Evolutionary conservation across 305 asterid genomes (phyloP).

Genomic region (Stenogyne calaminthoides): DNA sequence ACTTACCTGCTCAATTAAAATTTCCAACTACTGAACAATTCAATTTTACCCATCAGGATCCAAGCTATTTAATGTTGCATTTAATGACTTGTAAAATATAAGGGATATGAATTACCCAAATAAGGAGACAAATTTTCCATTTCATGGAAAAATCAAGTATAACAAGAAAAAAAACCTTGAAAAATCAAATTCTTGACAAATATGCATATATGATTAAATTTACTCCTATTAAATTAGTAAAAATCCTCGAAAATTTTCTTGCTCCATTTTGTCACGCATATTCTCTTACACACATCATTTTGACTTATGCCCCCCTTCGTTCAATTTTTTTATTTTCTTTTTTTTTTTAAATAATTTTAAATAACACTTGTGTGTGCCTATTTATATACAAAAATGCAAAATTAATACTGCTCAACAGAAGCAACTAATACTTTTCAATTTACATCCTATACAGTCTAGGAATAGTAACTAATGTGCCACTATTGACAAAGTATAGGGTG

Average conservation of each 20-base stretch:
- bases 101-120: not conserved
- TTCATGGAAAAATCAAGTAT: not conserved
- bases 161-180: not conserved
- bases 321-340: too few relatives aligned
- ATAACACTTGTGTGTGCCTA: too few relatives aligned
- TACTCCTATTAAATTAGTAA: not conserved
- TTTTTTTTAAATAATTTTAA: too few relatives aligned
- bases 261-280: not conserved
- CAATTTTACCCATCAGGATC: not conserved
- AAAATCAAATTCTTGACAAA: not conserved
- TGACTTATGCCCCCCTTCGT: not conserved
- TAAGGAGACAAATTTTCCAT: not conserved
- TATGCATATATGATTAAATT: not conserved
- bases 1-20: not conserved
- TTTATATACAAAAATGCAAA: too few relatives aligned
- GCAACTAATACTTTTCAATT: too few relatives aligned
- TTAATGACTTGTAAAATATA: not conserved
- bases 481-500: too few relatives aligned
- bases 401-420: too few relatives aligned
- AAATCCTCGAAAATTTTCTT: not conserved
- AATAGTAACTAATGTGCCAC: too few relatives aligned
- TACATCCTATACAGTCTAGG: too few relatives aligned
- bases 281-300: not conserved
- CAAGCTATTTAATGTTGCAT: not conserved
- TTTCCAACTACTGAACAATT: not conserved